Conservation (phyloP, 306 rosid species). For the Quercus mongolica region DNA sequence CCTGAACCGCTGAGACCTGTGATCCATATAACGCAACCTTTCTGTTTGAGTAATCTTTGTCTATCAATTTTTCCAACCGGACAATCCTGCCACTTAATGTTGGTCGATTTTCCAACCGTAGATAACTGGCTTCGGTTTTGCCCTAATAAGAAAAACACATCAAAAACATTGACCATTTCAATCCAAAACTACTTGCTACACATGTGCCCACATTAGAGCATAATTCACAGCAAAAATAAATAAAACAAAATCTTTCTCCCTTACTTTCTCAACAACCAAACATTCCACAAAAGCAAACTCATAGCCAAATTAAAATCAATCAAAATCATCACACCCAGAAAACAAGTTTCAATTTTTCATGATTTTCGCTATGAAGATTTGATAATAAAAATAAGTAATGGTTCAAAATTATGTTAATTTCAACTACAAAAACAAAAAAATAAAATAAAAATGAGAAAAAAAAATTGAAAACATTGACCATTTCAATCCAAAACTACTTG, state of each 20-base stretch:
- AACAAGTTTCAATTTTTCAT: neutral
- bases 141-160: slow-evolving; percentile 35
- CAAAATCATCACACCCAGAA: neutral
- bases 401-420: too few species aligned
- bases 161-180: slow-evolving; percentile 1
- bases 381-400: too few species aligned
- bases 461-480: slow-evolving; percentile 3
- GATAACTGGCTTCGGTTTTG: slow-evolving; percentile 32
- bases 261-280: slow-evolving; percentile 13
- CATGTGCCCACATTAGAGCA: neutral
- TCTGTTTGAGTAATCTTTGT: slow-evolving; percentile 55
- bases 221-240: neutral
- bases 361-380: too few species aligned
- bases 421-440: neutral
- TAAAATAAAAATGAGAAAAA: slow-evolving; percentile 12
- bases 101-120: slow-evolving; percentile 56
- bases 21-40: slow-evolving; percentile 75
- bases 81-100: slow-evolving; percentile 71
- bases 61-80: slow-evolving; percentile 47
- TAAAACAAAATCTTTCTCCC: neutral
- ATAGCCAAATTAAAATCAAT: neutral
- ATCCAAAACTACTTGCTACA: neutral
- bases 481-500: neutral
- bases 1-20: slow-evolving; percentile 88
- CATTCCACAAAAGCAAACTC: neutral